Conservation (phyloP, 2,329 filamentous ascomycete species). For the Talaromyces funiculosus region DNA sequence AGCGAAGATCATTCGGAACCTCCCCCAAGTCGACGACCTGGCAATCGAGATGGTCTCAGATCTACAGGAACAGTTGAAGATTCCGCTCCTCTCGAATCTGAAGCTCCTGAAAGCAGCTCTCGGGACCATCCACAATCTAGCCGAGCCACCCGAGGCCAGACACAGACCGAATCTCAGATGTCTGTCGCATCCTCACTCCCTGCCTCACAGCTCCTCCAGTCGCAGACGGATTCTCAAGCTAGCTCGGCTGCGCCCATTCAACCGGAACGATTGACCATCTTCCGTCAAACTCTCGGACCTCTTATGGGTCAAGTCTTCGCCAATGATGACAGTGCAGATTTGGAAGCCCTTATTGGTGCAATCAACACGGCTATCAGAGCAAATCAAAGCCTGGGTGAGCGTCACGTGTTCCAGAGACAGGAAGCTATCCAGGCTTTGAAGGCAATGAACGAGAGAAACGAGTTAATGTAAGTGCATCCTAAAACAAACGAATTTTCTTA, state of each 20-base stretch:
- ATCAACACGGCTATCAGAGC: conserved; percentile 67
- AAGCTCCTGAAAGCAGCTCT: conserved; percentile 50
- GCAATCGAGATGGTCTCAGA: conserved; percentile 28
- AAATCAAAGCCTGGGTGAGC: conserved; percentile 42
- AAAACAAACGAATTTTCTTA: not conserved
- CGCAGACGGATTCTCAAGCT: conserved; percentile 45
- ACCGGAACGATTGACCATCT: conserved; percentile 61
- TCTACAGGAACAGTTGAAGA: conserved; percentile 32
- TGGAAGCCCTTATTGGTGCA: conserved; percentile 67
- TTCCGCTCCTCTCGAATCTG: conserved; percentile 49
- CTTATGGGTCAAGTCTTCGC: conserved; percentile 80
- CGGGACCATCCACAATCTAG: conserved; percentile 37
- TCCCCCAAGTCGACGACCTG: conserved; percentile 25
- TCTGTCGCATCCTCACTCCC: conserved; percentile 77
- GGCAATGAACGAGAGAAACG: conserved; percentile 74
- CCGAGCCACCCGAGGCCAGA: conserved; percentile 36
- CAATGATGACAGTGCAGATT: conserved; percentile 68
- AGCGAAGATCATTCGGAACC: conserved; percentile 22
- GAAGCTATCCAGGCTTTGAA: conserved; percentile 75
- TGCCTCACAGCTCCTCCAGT: conserved; percentile 61
- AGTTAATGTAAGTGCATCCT: conserved; percentile 72
- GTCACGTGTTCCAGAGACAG: conserved; percentile 56
- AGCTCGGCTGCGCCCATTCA: conserved; percentile 40
- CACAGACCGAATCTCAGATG: conserved; percentile 47
- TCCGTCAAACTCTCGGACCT: conserved; percentile 76